phyloP scores from a whole-genome alignment of 2,329 filamentous ascomycete genomes.

The Clarireedia paspali region DNA sequence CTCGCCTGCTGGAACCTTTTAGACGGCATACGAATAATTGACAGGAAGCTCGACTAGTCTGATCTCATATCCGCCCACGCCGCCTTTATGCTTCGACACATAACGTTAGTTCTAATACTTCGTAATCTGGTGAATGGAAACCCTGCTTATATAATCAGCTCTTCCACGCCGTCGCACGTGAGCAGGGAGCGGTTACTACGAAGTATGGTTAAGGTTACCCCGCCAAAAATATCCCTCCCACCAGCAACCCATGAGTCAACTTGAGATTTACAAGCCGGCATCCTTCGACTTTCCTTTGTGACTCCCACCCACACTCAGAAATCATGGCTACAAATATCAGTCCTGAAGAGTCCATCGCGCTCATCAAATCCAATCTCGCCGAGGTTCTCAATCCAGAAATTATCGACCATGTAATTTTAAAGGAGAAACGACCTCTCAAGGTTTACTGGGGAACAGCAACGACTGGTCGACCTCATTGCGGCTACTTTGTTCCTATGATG shows the following conservation, averaged over 20 bases:
- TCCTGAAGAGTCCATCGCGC: constrained; percentile 55
- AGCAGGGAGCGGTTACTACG: too few species aligned
- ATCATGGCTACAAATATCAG: constrained; percentile 27
- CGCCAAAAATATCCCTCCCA: not conserved
- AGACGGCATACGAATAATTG: too few species aligned
- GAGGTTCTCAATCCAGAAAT: constrained; percentile 82
- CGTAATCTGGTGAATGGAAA: too few species aligned
- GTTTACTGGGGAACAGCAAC: constrained; percentile 75
- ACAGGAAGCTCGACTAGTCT: too few species aligned
- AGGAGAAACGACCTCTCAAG: constrained; percentile 62
- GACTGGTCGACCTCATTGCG: constrained; percentile 72
- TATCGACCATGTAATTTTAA: constrained; percentile 62
- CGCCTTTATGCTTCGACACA: too few species aligned
- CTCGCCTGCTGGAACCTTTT: too few species aligned
- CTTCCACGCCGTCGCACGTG: too few species aligned
- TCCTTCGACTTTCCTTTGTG: not conserved
- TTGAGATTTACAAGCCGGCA: not conserved
- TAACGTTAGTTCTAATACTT: too few species aligned
- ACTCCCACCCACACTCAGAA: not conserved
- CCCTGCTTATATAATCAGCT: too few species aligned
- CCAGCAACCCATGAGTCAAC: not conserved
- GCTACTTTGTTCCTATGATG: constrained; percentile 73
- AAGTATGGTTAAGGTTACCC: not conserved
- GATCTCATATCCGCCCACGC: too few species aligned
- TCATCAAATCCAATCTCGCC: constrained; percentile 74